Base-by-base conservation (phyloP, 441 rosid genomes). In the Lepidium campestre region DNA sequence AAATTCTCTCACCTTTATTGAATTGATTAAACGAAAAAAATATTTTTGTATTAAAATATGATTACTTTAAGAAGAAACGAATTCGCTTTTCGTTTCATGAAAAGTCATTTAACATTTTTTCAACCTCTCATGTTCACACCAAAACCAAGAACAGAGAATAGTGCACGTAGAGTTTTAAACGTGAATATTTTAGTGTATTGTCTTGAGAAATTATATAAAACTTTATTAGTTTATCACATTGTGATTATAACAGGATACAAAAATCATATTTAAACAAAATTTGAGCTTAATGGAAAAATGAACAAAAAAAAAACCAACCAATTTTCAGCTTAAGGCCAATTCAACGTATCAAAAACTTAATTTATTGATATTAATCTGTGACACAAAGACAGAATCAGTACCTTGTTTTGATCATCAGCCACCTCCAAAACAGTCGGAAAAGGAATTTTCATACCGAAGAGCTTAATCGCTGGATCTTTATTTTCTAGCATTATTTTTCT, bases 401-500 rank as follows among this genome's bases (percentile, higher is more conserved):
- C 91, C 63, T 50, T 63, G 13, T 25, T 48, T 5, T 55, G 56
- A 13, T 70, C 74, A 13, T 36, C 58, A 18, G 27, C 44, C 1
- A 8, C 64, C 9, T 71, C 41, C 19, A 40, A 32, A 57, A 31
- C 75, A 7, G 78, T 40, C 39, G 83, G 78, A 4, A 88, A 67
- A 36, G 81, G 77, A 18, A 91, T 85, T 54, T 84, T 83, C 90
- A 55, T 79, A 2, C 97, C 96, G 64, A 91, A 91, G 65, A 91
- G 92, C 81, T 70, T 87, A 77, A 91, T 83, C 45, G 83, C 82
- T 3, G 89, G 79, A 53, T 85, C 92, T 72, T 67, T 82, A 75
- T 14, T 77, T 65, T 77, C 70, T 36, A 59, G 49, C 81, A 80
- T 80, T 80, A 37, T 58, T 56, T 52, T 10, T 35, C 52, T 34